phyloP scores from a whole-genome alignment of 192 early-diverging fungal genomes.

The Linnemannia hyalina region DNA sequence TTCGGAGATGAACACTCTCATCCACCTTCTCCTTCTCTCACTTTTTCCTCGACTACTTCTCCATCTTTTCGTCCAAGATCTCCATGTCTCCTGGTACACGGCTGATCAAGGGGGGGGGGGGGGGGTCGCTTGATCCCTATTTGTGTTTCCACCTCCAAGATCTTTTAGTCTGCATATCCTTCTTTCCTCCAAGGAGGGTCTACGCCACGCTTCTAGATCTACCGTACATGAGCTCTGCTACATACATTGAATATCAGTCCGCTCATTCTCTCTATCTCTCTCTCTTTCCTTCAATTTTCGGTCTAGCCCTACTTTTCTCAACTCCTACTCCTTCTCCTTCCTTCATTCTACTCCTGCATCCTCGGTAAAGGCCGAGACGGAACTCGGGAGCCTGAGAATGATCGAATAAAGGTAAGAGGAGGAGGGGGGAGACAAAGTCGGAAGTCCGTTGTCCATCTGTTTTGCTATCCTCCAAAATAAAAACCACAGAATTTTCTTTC shows the following conservation, averaged over 20 bases:
- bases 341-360: not conserved
- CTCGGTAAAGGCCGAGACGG: not conserved
- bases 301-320: not conserved
- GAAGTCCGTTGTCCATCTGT: not conserved
- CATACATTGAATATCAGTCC: not conserved
- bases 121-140: too few relatives aligned
- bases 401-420: not conserved
- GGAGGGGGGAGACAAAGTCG: not conserved
- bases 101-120: too few relatives aligned
- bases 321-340: not conserved
- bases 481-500: not conserved
- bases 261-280: not conserved
- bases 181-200: not conserved
- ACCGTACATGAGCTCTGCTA: slow-evolving; percentile 2
- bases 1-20: not conserved
- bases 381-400: not conserved
- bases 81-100: not conserved
- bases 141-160: not conserved
- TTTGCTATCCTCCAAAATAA: not conserved
- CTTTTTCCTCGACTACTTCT: not conserved
- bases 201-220: slow-evolving; percentile 7
- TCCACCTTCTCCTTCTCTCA: too few relatives aligned
- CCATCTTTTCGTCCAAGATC: not conserved
- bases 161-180: not conserved
- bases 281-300: not conserved